These are phyloP conservation scores for Golubevia pallescens DNA, from an alignment of 1,284 basidiomycete genomes.

Conservation along the genomic window DNA sequence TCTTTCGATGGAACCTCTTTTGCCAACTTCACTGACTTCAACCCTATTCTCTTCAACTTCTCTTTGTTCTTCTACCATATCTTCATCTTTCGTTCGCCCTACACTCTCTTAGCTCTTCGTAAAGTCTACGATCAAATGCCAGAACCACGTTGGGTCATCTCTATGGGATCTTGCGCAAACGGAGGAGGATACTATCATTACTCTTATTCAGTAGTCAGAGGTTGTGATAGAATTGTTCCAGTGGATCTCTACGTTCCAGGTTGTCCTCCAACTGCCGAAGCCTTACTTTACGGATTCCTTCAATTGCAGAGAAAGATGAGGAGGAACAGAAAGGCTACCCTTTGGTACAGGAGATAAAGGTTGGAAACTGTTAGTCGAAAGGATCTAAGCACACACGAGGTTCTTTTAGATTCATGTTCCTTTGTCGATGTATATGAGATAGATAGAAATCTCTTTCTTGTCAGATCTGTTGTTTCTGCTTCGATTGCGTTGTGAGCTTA, in stretches of 20 bases:
- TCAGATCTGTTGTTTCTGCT: too few relatives aligned
- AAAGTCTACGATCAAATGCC: constrained; percentile 64
- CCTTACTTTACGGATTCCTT: constrained; percentile 89
- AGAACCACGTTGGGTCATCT: constrained; percentile 84
- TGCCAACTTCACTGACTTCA: too few relatives aligned
- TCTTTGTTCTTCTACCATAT: constrained; percentile 22
- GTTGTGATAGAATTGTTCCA: constrained; percentile 98
- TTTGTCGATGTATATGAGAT: too few relatives aligned
- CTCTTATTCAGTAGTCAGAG: constrained; percentile 97
- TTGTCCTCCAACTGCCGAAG: constrained; percentile 78
- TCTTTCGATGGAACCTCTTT: too few relatives aligned
- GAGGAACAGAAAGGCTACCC: constrained; percentile 82
- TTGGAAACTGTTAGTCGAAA: too few relatives aligned
- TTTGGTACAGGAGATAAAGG: constrained; percentile 75
- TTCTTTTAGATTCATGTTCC: too few relatives aligned
- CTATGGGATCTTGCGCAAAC: constrained; percentile 99
- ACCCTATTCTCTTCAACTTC: too few relatives aligned
- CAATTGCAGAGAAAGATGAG: constrained; percentile 98
- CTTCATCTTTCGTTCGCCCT: constrained; percentile 15
- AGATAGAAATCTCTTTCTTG: too few relatives aligned
- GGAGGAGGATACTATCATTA: constrained; percentile 80
- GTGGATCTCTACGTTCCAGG: constrained; percentile 97
- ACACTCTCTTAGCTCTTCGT: constrained; percentile 19
- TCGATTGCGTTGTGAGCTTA: too few relatives aligned
- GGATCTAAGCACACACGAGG: too few relatives aligned